phyloP scores from a whole-genome alignment of 345 rosid genomes.

The Eutrema yunnanense region DNA sequence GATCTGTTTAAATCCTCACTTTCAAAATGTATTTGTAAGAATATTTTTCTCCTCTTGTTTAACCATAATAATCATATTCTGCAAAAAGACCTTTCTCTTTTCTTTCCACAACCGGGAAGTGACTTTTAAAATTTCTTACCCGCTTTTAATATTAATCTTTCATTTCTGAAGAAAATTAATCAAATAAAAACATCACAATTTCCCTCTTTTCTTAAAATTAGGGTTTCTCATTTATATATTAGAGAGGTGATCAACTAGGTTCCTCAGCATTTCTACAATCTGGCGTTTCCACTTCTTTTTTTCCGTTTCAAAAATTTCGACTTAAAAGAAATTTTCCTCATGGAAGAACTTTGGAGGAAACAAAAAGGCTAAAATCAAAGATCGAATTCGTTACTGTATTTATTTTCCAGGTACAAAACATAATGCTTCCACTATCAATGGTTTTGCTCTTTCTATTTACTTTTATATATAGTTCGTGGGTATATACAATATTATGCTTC shows the following conservation, averaged over 20 bases:
- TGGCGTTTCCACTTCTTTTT: not conserved
- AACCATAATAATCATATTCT: not conserved
- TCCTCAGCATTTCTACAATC: not conserved
- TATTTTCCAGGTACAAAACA: constrained; percentile 5
- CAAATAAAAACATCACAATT: not conserved
- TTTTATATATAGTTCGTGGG: not conserved
- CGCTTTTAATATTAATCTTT: not conserved
- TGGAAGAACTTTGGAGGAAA: constrained; percentile 1
- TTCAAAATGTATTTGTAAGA: not conserved
- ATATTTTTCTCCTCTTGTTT: not conserved
- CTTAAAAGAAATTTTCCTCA: not conserved
- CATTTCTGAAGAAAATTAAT: not conserved
- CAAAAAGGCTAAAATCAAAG: not conserved
- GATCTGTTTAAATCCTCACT: not conserved
- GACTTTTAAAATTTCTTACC: not conserved
- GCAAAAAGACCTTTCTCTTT: not conserved
- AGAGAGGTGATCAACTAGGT: not conserved
- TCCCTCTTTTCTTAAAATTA: not conserved
- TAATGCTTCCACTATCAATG: constrained; percentile 19
- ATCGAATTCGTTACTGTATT: not conserved
- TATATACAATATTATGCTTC: not conserved
- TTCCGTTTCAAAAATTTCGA: not conserved
- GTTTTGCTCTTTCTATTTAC: constrained; percentile 1
- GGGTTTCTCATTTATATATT: not conserved
- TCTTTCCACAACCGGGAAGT: not conserved